phyloP scores from a whole-genome alignment of 208 protist species.

The Trypanosoma lewisi region DNA sequence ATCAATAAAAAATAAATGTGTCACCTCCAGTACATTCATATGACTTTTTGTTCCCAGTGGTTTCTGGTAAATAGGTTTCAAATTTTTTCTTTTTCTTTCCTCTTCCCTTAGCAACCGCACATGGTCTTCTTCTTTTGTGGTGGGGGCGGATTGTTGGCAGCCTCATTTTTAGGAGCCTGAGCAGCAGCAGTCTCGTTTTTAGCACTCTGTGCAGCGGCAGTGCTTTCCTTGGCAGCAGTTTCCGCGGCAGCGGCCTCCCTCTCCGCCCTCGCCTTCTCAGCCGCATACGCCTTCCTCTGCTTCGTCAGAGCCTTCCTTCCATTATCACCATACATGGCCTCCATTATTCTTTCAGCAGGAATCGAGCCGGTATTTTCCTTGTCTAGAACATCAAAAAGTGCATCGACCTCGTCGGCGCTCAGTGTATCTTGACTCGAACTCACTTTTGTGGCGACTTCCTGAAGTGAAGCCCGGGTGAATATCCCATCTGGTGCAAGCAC shows the following conservation, averaged over 20 bases:
- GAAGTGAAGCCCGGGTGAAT: slow-evolving; percentile 74
- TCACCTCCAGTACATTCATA: neutral
- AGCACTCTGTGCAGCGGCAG: slow-evolving; percentile 4
- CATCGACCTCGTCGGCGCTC: slow-evolving; percentile 72
- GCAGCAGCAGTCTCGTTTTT: slow-evolving; percentile 1
- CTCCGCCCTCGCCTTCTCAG: slow-evolving; percentile 23
- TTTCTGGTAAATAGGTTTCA: slow-evolving; percentile 2
- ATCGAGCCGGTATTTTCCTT: slow-evolving; percentile 68
- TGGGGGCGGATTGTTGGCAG: neutral
- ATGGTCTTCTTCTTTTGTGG: slow-evolving; percentile 46
- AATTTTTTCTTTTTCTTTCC: slow-evolving; percentile 1
- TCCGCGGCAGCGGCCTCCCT: slow-evolving; percentile 25
- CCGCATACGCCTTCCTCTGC: slow-evolving; percentile 41
- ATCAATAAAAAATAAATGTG: neutral
- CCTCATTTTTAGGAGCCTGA: slow-evolving; percentile 7
- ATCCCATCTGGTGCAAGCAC: slow-evolving; percentile 64
- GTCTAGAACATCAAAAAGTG: slow-evolving; percentile 77
- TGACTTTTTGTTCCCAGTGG: slow-evolving; percentile 2
- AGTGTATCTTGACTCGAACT: slow-evolving; percentile 37
- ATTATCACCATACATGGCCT: slow-evolving; percentile 67
- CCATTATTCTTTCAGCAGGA: slow-evolving; percentile 68
- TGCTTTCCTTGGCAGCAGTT: slow-evolving; percentile 16
- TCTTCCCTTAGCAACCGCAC: slow-evolving; percentile 37
- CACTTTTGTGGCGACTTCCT: slow-evolving; percentile 54
- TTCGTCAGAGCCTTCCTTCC: slow-evolving; percentile 45